Evolutionary conservation across 108 stramenopile genomes (phyloP).

Genomic region (Nitzschia palea): DNA sequence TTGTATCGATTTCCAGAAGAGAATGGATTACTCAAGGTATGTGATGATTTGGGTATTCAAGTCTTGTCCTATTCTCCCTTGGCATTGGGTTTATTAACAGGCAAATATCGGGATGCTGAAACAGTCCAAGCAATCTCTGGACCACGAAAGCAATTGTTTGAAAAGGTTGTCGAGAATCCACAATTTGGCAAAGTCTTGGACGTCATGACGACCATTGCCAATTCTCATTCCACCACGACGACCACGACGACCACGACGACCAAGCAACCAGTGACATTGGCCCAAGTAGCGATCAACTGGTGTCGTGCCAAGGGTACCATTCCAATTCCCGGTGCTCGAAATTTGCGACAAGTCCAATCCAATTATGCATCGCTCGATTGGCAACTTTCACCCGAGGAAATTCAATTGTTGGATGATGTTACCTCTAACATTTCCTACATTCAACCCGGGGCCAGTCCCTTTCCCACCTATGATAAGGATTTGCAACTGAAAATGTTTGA

Average conservation of each 20-base stretch:
- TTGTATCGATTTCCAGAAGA: conserved; percentile 58
- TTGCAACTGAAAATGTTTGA: conserved; percentile 75
- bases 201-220: conserved; percentile 45
- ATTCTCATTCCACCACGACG: conserved; percentile 25
- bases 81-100: conserved; percentile 67
- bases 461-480: conserved; percentile 56
- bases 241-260: too few relatives aligned
- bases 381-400: conserved; percentile 46
- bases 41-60: conserved; percentile 64
- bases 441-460: conserved; percentile 42
- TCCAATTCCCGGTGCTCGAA: conserved; percentile 73
- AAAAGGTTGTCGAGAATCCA: conserved; percentile 39
- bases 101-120: conserved; percentile 47
- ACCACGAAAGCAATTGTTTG: conserved; percentile 52
- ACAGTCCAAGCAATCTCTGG: conserved; percentile 37
- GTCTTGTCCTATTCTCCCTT: conserved; percentile 68
- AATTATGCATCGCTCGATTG: conserved; percentile 64
- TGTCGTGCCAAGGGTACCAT: conserved; percentile 62
- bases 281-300: conserved; percentile 76
- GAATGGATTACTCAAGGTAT: conserved; percentile 63
- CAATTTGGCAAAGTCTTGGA: conserved; percentile 37
- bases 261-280: conserved; percentile 17
- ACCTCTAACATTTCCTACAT: conserved; percentile 48
- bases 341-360: conserved; percentile 49
- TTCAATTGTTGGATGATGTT: conserved; percentile 48